Base-by-base conservation (phyloP, 495 filamentous ascomycete genomes). In the Lasiosphaeriaceae sp. region DNA sequence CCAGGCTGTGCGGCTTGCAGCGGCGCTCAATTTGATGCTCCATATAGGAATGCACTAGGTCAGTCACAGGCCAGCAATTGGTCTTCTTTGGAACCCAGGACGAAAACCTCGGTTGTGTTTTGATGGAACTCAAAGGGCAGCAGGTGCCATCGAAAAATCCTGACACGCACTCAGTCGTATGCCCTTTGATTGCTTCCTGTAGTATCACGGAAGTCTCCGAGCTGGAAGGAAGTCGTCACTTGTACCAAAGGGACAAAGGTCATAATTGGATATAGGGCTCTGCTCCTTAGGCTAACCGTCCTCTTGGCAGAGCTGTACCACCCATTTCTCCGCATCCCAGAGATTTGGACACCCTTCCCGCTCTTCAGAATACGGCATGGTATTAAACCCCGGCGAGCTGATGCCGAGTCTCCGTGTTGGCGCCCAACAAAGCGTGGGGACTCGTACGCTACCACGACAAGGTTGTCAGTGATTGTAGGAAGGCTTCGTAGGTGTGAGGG, bases 321-420 rank as follows among this genome's bases (percentile, higher is more conserved):
- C 41, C 41, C 39, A 11, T 34, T 55, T 48, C 52, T 60, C 58
- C 58, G 44, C 58, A 44, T 55, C 23, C 53, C 58, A 41, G 52
- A 49, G 58, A 47, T 20, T 60, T 55, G 58, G 57, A 21, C 57
- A 50, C 50, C 52, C 50, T 45, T 47, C 45, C 37, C 51, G 47
- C 39, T 56, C 48, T 60, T 48, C 41, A 60, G 47, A 50, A 21
- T 39, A 48, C 55, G 55, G 60, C 47, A 39, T 62, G 52, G 55
- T 55, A 64, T 54, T 59, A 64, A 61, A 47, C 46, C n/a, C 55
- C 55, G 55, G 62, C 54, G 19, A 29, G 45, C 45, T 26, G 44
- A 58, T 61, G 58, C 62, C 62, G 62, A 20, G 47, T 61, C 56
- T 58, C 52, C 55, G 54, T 51, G 44, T 50, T 50, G 26, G 39